Conservation (phyloP, 208 protist genomes). For the Acanthamoeba triangularis region DNA sequence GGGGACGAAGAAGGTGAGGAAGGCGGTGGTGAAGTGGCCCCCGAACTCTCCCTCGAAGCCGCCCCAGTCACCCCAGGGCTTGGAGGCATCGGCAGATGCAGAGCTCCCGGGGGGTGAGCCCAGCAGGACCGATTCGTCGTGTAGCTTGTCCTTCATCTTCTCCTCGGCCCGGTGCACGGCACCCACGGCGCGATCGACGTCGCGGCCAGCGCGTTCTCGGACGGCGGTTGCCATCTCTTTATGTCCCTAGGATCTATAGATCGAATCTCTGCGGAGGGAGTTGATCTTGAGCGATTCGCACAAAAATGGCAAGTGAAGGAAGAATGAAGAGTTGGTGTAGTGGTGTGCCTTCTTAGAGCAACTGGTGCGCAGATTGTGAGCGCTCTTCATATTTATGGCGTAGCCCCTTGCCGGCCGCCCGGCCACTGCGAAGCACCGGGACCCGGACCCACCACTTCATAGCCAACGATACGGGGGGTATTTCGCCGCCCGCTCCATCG, state of each 20-base stretch:
- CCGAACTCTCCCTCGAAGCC: slow-evolving; percentile 69
- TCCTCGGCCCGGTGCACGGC: neutral
- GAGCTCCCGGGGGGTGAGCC: neutral
- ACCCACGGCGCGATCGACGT: slow-evolving; percentile 11
- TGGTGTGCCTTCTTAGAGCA: neutral
- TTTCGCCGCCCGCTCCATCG: neutral
- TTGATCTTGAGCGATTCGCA: neutral
- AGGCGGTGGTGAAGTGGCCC: neutral
- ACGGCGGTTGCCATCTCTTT: neutral
- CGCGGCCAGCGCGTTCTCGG: neutral
- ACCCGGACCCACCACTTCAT: neutral
- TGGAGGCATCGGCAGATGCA: neutral
- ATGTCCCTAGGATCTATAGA: neutral
- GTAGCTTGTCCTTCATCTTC: slow-evolving; percentile 34
- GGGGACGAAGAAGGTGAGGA: slow-evolving; percentile 67
- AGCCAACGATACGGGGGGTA: neutral
- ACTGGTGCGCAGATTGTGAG: neutral
- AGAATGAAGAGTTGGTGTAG: neutral
- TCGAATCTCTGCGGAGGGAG: neutral
- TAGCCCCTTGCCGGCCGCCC: neutral
- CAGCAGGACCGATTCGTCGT: neutral
- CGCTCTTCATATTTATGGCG: neutral
- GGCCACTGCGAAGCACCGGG: too few relatives aligned
- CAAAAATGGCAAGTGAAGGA: neutral
- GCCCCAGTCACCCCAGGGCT: slow-evolving; percentile 69